phyloP scores from a whole-genome alignment of 2,329 filamentous ascomycete species.

The Aspergillus quadrilineatus region DNA sequence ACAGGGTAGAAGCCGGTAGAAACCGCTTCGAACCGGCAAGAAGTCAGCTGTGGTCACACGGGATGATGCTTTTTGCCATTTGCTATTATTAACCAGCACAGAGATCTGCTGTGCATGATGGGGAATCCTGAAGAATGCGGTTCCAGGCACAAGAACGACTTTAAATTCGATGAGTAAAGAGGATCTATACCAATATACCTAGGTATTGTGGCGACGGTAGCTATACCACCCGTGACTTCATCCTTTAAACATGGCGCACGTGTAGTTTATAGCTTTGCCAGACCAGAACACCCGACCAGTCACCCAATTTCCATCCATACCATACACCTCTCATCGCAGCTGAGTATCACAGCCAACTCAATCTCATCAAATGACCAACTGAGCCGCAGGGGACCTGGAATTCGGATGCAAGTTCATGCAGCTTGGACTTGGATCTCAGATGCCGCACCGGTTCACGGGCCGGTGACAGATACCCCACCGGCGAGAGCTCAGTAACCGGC shows the following conservation, averaged over 20 bases:
- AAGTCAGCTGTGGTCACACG: too few relatives aligned
- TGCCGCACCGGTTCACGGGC: conserved; percentile 10
- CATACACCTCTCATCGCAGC: neutral
- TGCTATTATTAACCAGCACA: too few relatives aligned
- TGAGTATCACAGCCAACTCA: neutral
- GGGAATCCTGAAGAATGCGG: neutral
- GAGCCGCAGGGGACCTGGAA: neutral
- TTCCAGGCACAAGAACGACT: too few relatives aligned
- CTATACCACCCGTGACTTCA: too few relatives aligned
- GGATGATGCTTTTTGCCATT: too few relatives aligned
- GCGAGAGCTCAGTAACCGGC: conserved; percentile 4
- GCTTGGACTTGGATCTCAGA: neutral
- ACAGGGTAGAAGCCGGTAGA: too few relatives aligned
- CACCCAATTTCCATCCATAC: neutral
- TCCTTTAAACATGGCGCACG: too few relatives aligned
- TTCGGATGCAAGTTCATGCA: too few relatives aligned
- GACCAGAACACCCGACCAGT: neutral
- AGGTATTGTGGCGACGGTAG: too few relatives aligned
- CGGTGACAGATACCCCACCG: conserved; percentile 6
- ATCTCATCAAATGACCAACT: neutral
- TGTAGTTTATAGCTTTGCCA: too few relatives aligned
- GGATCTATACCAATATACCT: too few relatives aligned
- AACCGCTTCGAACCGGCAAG: too few relatives aligned
- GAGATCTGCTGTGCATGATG: neutral
- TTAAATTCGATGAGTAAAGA: neutral